Conservation (phyloP, 306 rosid species). For the Castanea sativa region DNA sequence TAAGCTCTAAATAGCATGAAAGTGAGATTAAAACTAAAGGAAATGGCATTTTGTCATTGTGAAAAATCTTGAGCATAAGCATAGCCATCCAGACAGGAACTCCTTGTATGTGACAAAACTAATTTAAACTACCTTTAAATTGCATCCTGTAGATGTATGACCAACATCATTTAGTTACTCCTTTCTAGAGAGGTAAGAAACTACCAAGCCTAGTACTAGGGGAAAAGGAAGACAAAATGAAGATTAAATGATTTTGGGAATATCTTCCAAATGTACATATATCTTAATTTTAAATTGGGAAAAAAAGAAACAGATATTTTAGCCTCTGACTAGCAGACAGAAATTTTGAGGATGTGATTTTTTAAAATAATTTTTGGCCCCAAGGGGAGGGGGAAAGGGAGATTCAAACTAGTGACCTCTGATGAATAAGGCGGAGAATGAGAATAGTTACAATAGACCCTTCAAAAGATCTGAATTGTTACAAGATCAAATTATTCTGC, state of each 20-base stretch:
- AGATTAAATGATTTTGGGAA: not conserved
- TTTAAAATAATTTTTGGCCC: too few species aligned
- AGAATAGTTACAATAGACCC: not conserved
- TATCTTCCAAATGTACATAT: not conserved
- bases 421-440: not conserved
- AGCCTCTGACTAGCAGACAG: not conserved
- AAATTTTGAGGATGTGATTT: not conserved
- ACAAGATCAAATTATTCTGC: not conserved
- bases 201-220: not conserved
- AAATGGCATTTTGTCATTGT: not conserved
- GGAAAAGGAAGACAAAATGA: not conserved
- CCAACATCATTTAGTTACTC: not conserved
- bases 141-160: not conserved
- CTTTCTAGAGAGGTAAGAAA: not conserved
- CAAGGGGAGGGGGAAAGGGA: too few species aligned
- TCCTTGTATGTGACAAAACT: not conserved
- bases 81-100: not conserved
- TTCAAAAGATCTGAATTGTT: not conserved
- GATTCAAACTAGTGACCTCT: too few species aligned
- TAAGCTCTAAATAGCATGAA: not conserved
- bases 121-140: not conserved
- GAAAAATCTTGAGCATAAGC: not conserved
- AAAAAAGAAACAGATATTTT: not conserved
- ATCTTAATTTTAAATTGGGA: not conserved
- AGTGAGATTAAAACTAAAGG: not conserved